Evolutionary conservation across 1,284 basidiomycete genomes (phyloP).

Genomic region (Macrocybe sp.): DNA sequence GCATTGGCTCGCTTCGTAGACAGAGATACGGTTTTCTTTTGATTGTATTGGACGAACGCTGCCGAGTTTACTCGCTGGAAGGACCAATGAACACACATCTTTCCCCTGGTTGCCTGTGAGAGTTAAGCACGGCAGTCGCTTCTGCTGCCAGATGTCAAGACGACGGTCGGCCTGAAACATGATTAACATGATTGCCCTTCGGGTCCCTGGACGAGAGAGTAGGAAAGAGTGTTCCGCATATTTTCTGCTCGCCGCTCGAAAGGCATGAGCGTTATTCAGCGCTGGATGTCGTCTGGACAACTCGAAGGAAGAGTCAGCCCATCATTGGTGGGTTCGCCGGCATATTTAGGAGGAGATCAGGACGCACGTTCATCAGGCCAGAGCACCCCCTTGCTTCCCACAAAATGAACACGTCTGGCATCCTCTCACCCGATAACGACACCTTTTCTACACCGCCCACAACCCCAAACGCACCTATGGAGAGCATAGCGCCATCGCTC

Average conservation of each 20-base stretch:
- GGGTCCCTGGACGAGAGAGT: no score
- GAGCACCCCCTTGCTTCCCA: not conserved
- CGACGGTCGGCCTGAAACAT: no score
- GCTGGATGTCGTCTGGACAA: conserved; percentile 12
- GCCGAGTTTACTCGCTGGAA: no score
- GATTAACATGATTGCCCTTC: no score
- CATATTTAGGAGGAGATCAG: not conserved
- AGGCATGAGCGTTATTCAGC: no score
- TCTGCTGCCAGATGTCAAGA: no score
- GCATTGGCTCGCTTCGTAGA: conserved; percentile 58
- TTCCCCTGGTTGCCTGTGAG: no score
- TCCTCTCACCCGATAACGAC: conserved; percentile 43
- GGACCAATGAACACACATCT: no score
- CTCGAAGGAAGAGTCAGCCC: not conserved
- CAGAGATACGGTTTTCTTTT: conserved; percentile 63
- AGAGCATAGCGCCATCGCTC: conserved; percentile 36
- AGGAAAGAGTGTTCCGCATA: not conserved
- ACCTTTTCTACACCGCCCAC: conserved; percentile 61
- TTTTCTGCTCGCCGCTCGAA: not conserved
- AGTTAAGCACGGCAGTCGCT: no score
- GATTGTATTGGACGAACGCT: conserved; percentile 5
- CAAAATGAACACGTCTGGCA: conserved; percentile 6
- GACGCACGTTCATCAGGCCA: not conserved
- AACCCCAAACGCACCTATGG: conserved; percentile 35
- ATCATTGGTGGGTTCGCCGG: not conserved